phyloP scores from a whole-genome alignment of 2,329 filamentous ascomycete species.

The Capronia epimyces region DNA sequence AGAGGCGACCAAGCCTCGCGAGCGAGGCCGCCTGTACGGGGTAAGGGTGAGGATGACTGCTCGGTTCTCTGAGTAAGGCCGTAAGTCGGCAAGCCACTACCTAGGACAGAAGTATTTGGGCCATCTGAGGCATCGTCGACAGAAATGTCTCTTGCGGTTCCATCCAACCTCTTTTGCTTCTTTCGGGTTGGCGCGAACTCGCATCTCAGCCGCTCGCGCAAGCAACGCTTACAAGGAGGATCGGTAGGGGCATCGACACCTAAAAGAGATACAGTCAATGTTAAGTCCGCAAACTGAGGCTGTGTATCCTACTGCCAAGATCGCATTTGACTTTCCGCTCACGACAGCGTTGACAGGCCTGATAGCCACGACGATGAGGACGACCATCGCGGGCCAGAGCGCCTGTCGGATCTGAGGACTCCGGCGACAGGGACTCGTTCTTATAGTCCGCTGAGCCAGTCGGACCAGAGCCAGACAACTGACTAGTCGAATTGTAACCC shows the following conservation, averaged over 20 bases:
- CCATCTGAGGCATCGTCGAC: slow-evolving; percentile 2
- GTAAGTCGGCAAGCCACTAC: slow-evolving; percentile 1
- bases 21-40: slow-evolving; percentile 8
- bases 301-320: slow-evolving; percentile 39
- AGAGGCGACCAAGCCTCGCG: slow-evolving; percentile 15
- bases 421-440: slow-evolving; percentile 30
- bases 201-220: slow-evolving; percentile 92
- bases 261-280: slow-evolving; percentile 25
- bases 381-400: slow-evolving; percentile 21
- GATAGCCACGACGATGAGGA: slow-evolving; percentile 43
- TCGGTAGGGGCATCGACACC: slow-evolving; percentile 87
- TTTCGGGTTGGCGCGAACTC: slow-evolving; percentile 92
- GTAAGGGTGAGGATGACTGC: slow-evolving; percentile 3
- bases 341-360: slow-evolving; percentile 46
- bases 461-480: slow-evolving; percentile 9
- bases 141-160: slow-evolving; percentile 18
- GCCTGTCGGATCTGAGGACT: slow-evolving; percentile 33
- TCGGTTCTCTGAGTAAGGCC: slow-evolving; percentile 3
- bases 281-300: not conserved
- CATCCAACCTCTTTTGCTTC: slow-evolving; percentile 64
- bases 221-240: slow-evolving; percentile 87
- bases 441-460: slow-evolving; percentile 9
- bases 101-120: slow-evolving; percentile 3
- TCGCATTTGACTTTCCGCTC: slow-evolving; percentile 48
- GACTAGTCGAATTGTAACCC: slow-evolving; percentile 16